Evolutionary conservation across 148 eudicot genomes (phyloP), one percentile per base, ranked within the genome.

Genomic region (Rhododendron ferrugineum): DNA sequence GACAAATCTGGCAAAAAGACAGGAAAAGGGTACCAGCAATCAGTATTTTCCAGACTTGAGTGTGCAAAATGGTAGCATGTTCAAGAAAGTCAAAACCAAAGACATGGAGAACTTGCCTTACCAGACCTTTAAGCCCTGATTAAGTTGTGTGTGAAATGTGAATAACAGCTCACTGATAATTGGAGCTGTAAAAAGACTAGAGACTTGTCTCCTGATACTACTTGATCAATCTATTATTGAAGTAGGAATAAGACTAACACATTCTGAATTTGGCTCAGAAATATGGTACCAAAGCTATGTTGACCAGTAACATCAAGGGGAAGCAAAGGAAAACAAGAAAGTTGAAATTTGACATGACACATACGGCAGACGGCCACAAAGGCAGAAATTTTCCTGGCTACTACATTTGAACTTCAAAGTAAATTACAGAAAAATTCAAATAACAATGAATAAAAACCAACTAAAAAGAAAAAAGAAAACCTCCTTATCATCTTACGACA

Each of bases 1-100:
- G 40, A 89, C 91, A 84, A 94, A 95, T 88, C 98, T 94, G 80
- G 83, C 76, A 89, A 79, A 46, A 37, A 83, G 11, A 83, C 60
- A 72, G 36, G 42, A 23, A 81, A 47, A 72, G 56, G 66, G 84
- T 37, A 76, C 22, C 79, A 84, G 75, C 68, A 73, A 52, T 83
- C 80, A 84, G 5, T 36, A 74, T 34, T 46, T 7, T 83, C 26
- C 46, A 73, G 49, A 26, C 14, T 73, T 22, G 3, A 60, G 32
- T 6, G 22, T n/a, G 68, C 3, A 54, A 74, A 50, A 3, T 6
- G 5, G 28, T 47, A 16, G 73, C 37, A 42, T 42, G 28, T 66
- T 64, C 18, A 16, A 54, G 72, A 56, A 20, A 54, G 44, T n/a
- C 47, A 66, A 80, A 18, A 70, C 26, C 15, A 85, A 54, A 56